Conservation (phyloP, 345 rosid genomes). For the Raphanus raphanistrum region DNA sequence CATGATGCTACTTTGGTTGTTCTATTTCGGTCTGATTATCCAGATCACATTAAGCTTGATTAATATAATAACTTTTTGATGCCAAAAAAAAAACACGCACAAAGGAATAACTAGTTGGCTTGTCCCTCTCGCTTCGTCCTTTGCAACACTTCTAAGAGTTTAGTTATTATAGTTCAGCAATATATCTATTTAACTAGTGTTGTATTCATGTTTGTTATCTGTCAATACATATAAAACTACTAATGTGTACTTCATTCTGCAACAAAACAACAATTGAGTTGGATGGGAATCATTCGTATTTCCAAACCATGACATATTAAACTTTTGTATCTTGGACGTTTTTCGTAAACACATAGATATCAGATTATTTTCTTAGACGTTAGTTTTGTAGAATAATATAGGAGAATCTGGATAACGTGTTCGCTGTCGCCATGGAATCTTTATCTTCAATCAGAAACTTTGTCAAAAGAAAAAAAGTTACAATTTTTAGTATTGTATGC, state of each 20-base stretch:
- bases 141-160: background rate
- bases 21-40: no score
- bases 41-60: no score
- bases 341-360: background rate
- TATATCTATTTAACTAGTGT: background rate
- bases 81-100: background rate
- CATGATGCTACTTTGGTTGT: no score
- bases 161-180: background rate
- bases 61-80: no score
- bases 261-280: background rate
- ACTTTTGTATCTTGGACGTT: background rate
- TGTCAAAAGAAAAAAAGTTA: background rate
- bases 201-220: background rate
- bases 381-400: background rate
- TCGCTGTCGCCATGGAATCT: constrained; percentile 29
- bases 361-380: constrained; percentile 5
- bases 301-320: background rate
- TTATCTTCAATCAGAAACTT: constrained; percentile 33
- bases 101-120: constrained; percentile 4
- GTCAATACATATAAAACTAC: background rate
- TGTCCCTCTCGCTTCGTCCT: constrained; percentile 3
- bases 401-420: constrained; percentile 34
- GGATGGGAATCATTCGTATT: background rate
- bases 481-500: constrained; percentile 1
- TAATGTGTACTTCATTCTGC: background rate